A percentile compares a stretch with the other conserved stretches of the same genome.
Conservation (phyloP, 108 stramenopile genomes). For the Epithemia pelagica region DNA sequence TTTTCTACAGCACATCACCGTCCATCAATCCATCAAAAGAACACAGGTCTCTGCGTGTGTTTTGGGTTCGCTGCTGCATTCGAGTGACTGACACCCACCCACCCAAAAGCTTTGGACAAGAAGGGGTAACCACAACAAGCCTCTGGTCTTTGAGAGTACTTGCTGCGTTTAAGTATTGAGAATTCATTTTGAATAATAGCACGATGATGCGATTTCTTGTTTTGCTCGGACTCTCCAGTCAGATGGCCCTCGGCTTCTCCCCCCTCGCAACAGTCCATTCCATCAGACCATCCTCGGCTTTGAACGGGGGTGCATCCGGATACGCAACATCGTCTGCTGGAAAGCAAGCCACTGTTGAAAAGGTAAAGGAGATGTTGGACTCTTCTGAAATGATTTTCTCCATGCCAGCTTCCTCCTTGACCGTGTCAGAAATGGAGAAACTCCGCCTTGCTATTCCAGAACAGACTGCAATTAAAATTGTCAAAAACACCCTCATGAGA, state of each 20-base stretch:
- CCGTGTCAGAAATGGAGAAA: constrained; percentile 49
- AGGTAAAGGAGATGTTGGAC: constrained; percentile 65
- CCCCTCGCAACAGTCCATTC: not conserved
- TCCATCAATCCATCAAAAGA: too few relatives aligned
- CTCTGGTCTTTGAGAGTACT: too few relatives aligned
- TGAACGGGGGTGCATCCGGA: constrained; percentile 71
- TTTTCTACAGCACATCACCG: too few relatives aligned
- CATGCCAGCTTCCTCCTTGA: constrained; percentile 63
- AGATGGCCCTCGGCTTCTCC: not conserved
- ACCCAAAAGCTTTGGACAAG: too few relatives aligned
- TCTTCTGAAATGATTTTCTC: constrained; percentile 78
- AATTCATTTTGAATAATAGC: too few relatives aligned
- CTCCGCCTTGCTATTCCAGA: constrained; percentile 82
- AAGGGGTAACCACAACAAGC: too few relatives aligned
- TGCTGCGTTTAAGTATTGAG: too few relatives aligned
- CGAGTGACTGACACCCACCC: too few relatives aligned
- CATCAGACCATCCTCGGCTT: constrained; percentile 1
- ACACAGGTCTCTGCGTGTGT: too few relatives aligned
- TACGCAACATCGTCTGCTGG: constrained; percentile 66
- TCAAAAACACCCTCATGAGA: constrained; percentile 90
- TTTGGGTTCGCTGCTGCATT: too few relatives aligned
- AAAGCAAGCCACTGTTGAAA: constrained; percentile 56
- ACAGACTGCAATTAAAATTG: constrained; percentile 69
- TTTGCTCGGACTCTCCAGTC: not conserved
- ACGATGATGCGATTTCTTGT: not conserved